Base-by-base conservation (phyloP, 129 eudicot species). In the Lactuca saligna region DNA sequence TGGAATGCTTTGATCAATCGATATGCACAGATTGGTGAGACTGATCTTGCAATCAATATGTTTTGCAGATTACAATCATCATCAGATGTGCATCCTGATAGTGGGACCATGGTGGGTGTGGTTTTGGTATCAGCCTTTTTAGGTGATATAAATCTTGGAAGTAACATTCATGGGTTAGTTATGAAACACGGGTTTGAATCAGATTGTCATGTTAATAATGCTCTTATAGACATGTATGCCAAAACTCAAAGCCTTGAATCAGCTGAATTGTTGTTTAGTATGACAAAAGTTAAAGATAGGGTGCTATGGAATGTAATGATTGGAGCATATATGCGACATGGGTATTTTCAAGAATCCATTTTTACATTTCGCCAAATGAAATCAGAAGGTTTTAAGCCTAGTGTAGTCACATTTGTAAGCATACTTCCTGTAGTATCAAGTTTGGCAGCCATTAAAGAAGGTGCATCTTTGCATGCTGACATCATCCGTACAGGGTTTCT, bases 181-280 rank as follows among this genome's bases (percentile, higher is more conserved):
- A 65, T 66, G 8, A 88, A 84, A 72, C 54, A 61, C 20, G 88
- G 90, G 51, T 80, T 84, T 77, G 86, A 78, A n/a, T 82, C 74
- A 58, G 95, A 88, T 25, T 55, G 77, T 69, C 82, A 84, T 75
- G 86, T 84, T 63, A 78, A 54, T 50, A 88, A 88, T 71, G 84
- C 90, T 61, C 82, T 88, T 16, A 80, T 80, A 55, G 95, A 88
- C 80, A 82, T 88, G 95, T 88, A 88, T 69, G 83, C 90, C 15
- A 88, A 88, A 81, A 84, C 79, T 49, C 69, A 76, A 72, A 84
- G 75, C 72, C 82, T 88, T 65, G 25, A 59, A 3, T 64, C 76
- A 8, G 95, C 90, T 17, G 86, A 88, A 77, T 54, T 61, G 4
- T 60, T 88, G 68, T 88, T 88, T 35, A 20, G 72, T 34, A 65